Evolutionary conservation across 1,284 basidiomycete species (phyloP), one percentile per base, ranked within the genome.

Genomic region (Pseudozyma flocculosa): DNA sequence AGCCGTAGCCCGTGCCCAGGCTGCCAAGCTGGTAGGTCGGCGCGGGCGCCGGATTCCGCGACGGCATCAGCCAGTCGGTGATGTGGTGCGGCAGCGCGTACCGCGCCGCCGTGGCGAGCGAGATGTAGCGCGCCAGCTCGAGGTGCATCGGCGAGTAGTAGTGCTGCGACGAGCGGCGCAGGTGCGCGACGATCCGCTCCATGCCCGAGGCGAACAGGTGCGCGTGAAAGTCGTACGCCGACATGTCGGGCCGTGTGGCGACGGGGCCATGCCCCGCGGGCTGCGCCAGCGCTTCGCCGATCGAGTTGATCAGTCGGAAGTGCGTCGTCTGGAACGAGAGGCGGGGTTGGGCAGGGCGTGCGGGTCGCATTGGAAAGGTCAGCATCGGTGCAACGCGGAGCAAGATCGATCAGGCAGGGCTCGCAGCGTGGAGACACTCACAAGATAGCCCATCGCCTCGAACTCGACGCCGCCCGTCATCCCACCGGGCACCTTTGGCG

Each of bases 381-480:
- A 19, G 30, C n/a, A n/a, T n/a, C n/a, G n/a, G n/a, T n/a, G n/a
- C n/a, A n/a, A n/a, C n/a, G n/a, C n/a, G n/a, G n/a, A n/a, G n/a
- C n/a, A n/a, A n/a, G n/a, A n/a, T n/a, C n/a, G n/a, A n/a, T n/a
- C n/a, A n/a, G n/a, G n/a, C n/a, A n/a, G n/a, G n/a, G n/a, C n/a
- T n/a, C n/a, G n/a, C n/a, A n/a, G n/a, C n/a, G n/a, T n/a, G n/a
- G n/a, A n/a, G n/a, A n/a, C n/a, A 81, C 88, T 68, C 73, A 93
- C 92, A 68, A 94, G 85, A 78, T 97, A 97, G 15, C 84, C 84
- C 87, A 97, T 95, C 0, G 94, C 94, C 79, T 98, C 94, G 75
- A 88, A 93, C 77, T 97, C 94, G 11, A 98, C 95, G 11, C 95
- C 94, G 9, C 94, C 95, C 0, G 95, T 97, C 86, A 97, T 96